A percentile compares a stretch with the other conserved stretches of the same genome.
Evolutionary conservation across 2,329 filamentous ascomycete genomes (phyloP).

Genomic region (Verticillium longisporum): DNA sequence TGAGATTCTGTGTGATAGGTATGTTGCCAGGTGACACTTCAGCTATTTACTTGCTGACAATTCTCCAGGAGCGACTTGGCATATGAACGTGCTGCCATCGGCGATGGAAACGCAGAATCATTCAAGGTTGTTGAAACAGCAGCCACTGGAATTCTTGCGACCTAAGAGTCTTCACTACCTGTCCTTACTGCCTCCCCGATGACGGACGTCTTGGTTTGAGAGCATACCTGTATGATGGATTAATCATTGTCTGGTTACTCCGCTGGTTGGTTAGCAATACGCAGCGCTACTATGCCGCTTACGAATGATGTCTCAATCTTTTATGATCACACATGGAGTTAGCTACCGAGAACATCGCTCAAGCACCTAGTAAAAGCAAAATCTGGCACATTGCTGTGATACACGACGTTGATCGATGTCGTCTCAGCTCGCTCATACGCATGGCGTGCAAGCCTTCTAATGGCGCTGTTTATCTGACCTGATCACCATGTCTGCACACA

Average conservation of each 20-base stretch:
- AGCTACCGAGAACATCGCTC: too few species aligned
- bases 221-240: not conserved
- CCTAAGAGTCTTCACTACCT: not conserved
- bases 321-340: too few species aligned
- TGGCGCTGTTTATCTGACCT: too few species aligned
- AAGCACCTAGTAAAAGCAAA: too few species aligned
- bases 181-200: not conserved
- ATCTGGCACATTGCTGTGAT: too few species aligned
- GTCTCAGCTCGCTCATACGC: too few species aligned
- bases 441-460: too few species aligned
- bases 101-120: slow-evolving; percentile 62
- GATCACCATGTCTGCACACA: too few species aligned
- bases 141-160: slow-evolving; percentile 37
- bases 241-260: not conserved
- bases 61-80: slow-evolving; percentile 46
- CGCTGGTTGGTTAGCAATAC: not conserved
- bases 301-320: too few species aligned
- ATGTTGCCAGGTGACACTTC: slow-evolving; percentile 6
- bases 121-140: slow-evolving; percentile 80
- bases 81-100: slow-evolving; percentile 68
- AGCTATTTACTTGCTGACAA: slow-evolving; percentile 2
- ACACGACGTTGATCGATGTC: too few species aligned
- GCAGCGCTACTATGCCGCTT: too few species aligned
- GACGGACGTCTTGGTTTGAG: not conserved
- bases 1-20: slow-evolving; percentile 69